A percentile compares a stretch with the other conserved stretches of the same genome.
Conservation (phyloP, 345 rosid species). For the Viola odorata region DNA sequence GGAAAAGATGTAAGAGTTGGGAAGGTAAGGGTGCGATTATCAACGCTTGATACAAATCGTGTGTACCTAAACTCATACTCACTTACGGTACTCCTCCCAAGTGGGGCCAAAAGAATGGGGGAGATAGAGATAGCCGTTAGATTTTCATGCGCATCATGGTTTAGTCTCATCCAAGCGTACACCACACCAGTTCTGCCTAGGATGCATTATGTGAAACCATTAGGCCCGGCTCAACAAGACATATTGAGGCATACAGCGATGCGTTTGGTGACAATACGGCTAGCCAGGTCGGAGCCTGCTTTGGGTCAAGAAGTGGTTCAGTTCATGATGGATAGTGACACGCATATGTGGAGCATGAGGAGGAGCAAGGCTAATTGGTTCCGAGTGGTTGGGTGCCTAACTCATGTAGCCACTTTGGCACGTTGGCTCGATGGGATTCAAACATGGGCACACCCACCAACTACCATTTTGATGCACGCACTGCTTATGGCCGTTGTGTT, state of each 20-base stretch:
- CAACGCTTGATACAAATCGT: slow-evolving; percentile 73
- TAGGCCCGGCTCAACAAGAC: slow-evolving; percentile 77
- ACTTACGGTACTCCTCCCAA: slow-evolving; percentile 52
- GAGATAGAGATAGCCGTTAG: slow-evolving; percentile 76
- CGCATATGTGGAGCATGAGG: slow-evolving; percentile 91
- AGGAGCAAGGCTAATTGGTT: slow-evolving; percentile 92
- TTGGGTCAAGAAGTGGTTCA: slow-evolving; percentile 87
- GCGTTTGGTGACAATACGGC: slow-evolving; percentile 67
- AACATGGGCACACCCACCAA: slow-evolving; percentile 70
- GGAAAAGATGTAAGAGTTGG: slow-evolving; percentile 59
- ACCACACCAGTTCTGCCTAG: slow-evolving; percentile 70
- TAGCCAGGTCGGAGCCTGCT: slow-evolving; percentile 68
- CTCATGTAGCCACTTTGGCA: slow-evolving; percentile 54
- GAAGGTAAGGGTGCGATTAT: slow-evolving; percentile 62
- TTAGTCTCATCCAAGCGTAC: slow-evolving; percentile 66
- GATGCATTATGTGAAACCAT: slow-evolving; percentile 70
- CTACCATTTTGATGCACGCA: slow-evolving; percentile 58
- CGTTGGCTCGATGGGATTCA: slow-evolving; percentile 67
- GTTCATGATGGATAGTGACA: slow-evolving; percentile 69
- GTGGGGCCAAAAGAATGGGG: slow-evolving; percentile 85
- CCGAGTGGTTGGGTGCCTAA: slow-evolving; percentile 60
- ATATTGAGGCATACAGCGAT: slow-evolving; percentile 77
- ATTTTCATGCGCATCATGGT: slow-evolving; percentile 77
- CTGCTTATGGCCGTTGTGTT: slow-evolving; percentile 59
- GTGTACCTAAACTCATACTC: slow-evolving; percentile 55